phyloP scores from a whole-genome alignment of 495 filamentous ascomycete species.

The Haplographium delicatum region DNA sequence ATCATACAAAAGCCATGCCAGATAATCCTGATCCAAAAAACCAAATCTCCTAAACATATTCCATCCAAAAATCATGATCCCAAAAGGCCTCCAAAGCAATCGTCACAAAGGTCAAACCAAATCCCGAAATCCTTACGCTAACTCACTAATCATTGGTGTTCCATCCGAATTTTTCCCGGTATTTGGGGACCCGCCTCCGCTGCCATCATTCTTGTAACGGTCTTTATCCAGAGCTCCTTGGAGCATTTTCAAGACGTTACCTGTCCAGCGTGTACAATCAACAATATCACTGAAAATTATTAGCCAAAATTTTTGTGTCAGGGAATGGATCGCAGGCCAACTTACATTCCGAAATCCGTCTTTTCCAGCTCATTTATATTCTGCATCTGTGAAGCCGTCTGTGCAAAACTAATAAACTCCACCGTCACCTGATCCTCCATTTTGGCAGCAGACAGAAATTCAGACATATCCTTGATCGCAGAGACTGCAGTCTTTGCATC shows the following conservation, averaged over 20 bases:
- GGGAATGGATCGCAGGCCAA: neutral
- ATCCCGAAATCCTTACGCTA: no score
- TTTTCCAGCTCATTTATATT: slow-evolving; percentile 8
- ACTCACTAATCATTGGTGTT: no score
- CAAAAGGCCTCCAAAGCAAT: no score
- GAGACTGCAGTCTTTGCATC: neutral
- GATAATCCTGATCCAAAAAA: no score
- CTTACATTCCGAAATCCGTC: slow-evolving; percentile 13
- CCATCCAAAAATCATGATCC: no score
- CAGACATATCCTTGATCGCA: neutral
- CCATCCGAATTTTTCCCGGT: no score
- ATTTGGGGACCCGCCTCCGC: no score
- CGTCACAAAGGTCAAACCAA: no score
- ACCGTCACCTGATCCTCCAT: slow-evolving; percentile 1
- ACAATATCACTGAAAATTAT: slow-evolving; percentile 3
- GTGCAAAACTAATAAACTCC: slow-evolving; percentile 19
- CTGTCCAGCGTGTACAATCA: slow-evolving; percentile 4
- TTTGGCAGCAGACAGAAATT: neutral
- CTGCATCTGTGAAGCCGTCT: slow-evolving; percentile 1
- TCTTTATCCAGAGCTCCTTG: neutral
- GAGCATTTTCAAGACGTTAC: slow-evolving; percentile 9
- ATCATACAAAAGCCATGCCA: no score
- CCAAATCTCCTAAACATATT: no score
- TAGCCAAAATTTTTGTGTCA: neutral
- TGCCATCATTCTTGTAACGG: no score